Base-by-base conservation (phyloP, 2,329 filamentous ascomycete species). In the Septoria linicola region DNA sequence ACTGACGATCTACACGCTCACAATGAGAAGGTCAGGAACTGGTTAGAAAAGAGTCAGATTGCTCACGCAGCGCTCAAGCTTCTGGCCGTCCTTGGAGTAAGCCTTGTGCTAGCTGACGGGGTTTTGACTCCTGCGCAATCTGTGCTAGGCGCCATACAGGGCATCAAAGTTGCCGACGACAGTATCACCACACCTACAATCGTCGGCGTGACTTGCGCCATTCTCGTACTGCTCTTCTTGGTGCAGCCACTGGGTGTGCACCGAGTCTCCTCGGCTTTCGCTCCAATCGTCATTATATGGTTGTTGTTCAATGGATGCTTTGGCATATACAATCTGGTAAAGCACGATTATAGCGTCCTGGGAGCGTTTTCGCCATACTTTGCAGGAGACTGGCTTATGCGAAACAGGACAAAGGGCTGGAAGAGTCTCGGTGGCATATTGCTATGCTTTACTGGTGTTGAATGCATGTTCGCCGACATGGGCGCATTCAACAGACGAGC, bases 391-490 rank as follows among this genome's bases (percentile, higher is more conserved):
- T 87, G 82, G 63, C 75, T 87, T 32, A 66, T 79, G 14, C 74
- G 79, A 10, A 82, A 84, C 60, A 75, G 76, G 44, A 73, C 77
- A 2, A 72, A 78, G 6, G 83, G 81, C 0, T 87, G 84, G 83
- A 74, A 73, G 53, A 80, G 78, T 53, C 73, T 88, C 1, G 84
- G 61, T 27, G 86, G 87, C 4, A 79, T 89, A 16, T 68, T 91
- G 2, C 77, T 90, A 7, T 79, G 82, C 2, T 89, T 90, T 61
- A 89, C 87, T 2, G 87, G 83, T 34, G 84, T 88, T 13, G 87
- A 90, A 66, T 85, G 86, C 1, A 73, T 91, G 1, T 91, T 89
- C 63, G 86, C 87, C 19, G 87, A 90, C 59, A 73, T 90, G 4
- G 87, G 87, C 21, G 87, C 87, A 17, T 90, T 91, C 66, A 53